Evolutionary conservation across 1,284 basidiomycete species (phyloP), one percentile per base, ranked within the genome.

Genomic region (Apiotrichum siamense): DNA sequence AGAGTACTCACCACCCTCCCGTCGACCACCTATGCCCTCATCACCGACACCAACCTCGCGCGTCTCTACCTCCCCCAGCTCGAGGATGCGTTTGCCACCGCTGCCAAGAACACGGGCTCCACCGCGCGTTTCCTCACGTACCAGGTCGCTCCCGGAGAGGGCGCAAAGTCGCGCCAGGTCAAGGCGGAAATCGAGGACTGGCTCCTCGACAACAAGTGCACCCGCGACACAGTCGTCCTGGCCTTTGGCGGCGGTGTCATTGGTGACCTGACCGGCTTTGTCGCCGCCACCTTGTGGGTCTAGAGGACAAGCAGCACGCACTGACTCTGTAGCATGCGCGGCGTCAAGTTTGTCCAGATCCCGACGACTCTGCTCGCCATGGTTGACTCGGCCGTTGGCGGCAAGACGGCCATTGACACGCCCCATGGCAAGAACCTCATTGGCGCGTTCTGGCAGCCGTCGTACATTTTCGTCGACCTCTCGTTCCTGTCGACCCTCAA

Each of bases 361-460:
- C 94, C 96, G 0, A 97, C 96, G 0, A 97, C 92, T 0, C 79
- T 99, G 3, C 80, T 99, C 42, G 92, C 93, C 17, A 98, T 98
- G 96, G 96, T 99, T 37, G 94, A 99, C 76, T 96, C 91, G 1
- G 86, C 89, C 53, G 87, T 98, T 42, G 94, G 96, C 17, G 96
- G 94, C 42, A 98, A 98, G 79, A 98, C 96, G 1, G 96, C 94
- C 27, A 94, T 98, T 60, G 96, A 98, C 72, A 97, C 93, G 0
- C 90, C 86, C 4, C 84, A 86, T 59, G 96, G 94, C 55, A 99
- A 99, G 78, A 99, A 99, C 74, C 81, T 98, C 61, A 89, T 98
- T 61, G 96, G 94, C 57, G 87, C 94, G 4, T 99, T 99, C 79
- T 93, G 92, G 88, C 96, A 98, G 75, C 94, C 94, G 2, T 83